Evolutionary conservation across 208 protist species (phyloP).

Genomic region (Trypanosoma platydactyli): DNA sequence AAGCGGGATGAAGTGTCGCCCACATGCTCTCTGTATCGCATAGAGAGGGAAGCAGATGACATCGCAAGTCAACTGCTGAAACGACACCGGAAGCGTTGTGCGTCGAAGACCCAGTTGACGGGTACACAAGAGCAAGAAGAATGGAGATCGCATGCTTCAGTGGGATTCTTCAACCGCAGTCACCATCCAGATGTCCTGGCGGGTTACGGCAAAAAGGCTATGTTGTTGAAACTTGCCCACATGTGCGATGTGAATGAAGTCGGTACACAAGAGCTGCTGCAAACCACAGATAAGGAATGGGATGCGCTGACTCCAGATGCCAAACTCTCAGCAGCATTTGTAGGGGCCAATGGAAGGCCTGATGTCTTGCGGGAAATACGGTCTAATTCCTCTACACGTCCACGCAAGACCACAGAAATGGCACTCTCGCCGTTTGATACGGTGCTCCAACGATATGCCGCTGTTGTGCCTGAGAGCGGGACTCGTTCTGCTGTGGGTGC

Average conservation of each 20-base stretch:
- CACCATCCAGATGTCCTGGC: constrained; percentile 7
- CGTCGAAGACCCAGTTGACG: background rate
- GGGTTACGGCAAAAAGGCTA: constrained; percentile 18
- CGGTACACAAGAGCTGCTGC: constrained; percentile 1
- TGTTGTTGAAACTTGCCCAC: constrained; percentile 10
- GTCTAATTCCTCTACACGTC: background rate
- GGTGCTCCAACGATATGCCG: constrained; percentile 9
- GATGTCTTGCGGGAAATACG: background rate
- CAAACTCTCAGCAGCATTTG: constrained; percentile 2
- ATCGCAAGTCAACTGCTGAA: constrained; percentile 12
- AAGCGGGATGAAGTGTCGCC: background rate
- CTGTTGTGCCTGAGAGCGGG: constrained; percentile 5
- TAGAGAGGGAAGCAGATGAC: background rate
- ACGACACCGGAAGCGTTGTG: constrained; percentile 8
- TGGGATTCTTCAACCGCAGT: background rate
- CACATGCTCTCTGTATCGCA: background rate
- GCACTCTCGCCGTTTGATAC: constrained; percentile 9
- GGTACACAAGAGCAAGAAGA: background rate
- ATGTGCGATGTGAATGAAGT: background rate
- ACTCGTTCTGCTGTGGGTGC: background rate
- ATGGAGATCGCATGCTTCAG: background rate
- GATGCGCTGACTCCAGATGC: background rate
- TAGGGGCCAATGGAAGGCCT: background rate
- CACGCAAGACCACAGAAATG: background rate
- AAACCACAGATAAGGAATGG: constrained; percentile 20